These are phyloP conservation scores for Leishmania guyanensis DNA, from an alignment of 208 protist genomes.

Conservation along the genomic window DNA sequence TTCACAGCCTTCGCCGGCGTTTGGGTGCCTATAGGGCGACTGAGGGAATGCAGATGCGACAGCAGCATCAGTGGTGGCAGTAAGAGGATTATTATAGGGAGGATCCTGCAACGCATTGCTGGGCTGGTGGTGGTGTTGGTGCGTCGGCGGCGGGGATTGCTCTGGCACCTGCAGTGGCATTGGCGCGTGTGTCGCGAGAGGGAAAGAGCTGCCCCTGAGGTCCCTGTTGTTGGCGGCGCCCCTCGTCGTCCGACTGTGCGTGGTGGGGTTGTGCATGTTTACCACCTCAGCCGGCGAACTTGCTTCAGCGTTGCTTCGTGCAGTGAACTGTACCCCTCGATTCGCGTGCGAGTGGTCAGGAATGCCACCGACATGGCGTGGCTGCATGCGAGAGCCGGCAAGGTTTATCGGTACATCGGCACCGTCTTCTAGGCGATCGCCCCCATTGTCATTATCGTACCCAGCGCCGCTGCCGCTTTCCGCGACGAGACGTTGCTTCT, in stretches of 20 bases:
- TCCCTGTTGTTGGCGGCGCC: neutral
- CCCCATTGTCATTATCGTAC: neutral
- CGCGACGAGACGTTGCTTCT: conserved; percentile 14
- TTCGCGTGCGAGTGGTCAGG: neutral
- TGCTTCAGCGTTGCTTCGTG: neutral
- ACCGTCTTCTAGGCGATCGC: conserved; percentile 8
- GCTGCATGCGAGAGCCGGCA: conserved; percentile 17
- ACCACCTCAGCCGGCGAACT: too few species aligned
- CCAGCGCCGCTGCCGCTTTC: neutral
- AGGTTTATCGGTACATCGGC: conserved; percentile 8
- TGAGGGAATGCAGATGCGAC: neutral
- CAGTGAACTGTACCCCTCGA: neutral
- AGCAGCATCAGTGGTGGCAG: neutral
- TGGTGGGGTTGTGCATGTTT: neutral
- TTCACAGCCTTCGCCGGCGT: conserved; percentile 55
- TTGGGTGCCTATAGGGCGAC: conserved; percentile 25
- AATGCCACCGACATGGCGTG: too few species aligned
- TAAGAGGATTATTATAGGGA: neutral
- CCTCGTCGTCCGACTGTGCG: neutral
- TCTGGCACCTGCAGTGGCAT: neutral
- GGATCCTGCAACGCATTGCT: neutral
- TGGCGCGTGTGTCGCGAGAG: neutral
- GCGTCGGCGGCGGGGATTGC: neutral
- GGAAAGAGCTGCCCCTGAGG: neutral
- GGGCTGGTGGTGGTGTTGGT: neutral